Evolutionary conservation across 2,329 filamentous ascomycete genomes (phyloP), one percentile per base, ranked within the genome.

Genomic region (Talaromyces islandicus): DNA sequence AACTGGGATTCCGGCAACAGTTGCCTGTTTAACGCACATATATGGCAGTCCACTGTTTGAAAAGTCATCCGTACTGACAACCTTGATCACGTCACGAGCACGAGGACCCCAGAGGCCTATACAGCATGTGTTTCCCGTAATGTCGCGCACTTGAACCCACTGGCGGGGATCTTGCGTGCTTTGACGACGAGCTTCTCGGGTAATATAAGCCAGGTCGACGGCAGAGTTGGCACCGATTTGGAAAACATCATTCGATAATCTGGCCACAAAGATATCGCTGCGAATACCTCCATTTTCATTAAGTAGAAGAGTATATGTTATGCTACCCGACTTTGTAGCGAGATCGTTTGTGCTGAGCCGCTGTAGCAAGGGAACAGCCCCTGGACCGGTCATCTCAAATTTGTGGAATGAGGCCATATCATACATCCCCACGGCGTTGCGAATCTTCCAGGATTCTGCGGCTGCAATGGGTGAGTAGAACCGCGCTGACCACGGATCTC

Each of bases 371-470:
- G 78, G 69, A 0, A 79, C 73, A 1, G 84, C 81, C 0, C 85
- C 85, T 0, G 84, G 82, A 0, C 85, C 85, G 1, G 78, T 78
- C 0, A 87, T 74, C 60, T 86, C 82, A 3, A 88, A 75, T 1
- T 85, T 77, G 24, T 84, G 79, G 38, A 86, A 77, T 0, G 85
- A 80, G 1, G 84, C 86, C 78, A 87, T 80, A 64, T 88, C 85
- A 66, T 83, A 88, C 78, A 88, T 78, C 7, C 83, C 85, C 2
- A 81, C 84, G 0, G 83, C 81, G 5, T 83, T 85, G 1, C 85
- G 79, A 1, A 85, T 87, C 74, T 85, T 87, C 84, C 84, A 87
- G 0, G 85, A 85, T 68, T 88, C 85, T 0, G 75, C 84, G 0
- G 83, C 84, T 0, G 80, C 78, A 41, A 87, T 81, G 0, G 84